Conservation (phyloP, 2,329 filamentous ascomycete genomes). For the Davidsoniella australis region DNA sequence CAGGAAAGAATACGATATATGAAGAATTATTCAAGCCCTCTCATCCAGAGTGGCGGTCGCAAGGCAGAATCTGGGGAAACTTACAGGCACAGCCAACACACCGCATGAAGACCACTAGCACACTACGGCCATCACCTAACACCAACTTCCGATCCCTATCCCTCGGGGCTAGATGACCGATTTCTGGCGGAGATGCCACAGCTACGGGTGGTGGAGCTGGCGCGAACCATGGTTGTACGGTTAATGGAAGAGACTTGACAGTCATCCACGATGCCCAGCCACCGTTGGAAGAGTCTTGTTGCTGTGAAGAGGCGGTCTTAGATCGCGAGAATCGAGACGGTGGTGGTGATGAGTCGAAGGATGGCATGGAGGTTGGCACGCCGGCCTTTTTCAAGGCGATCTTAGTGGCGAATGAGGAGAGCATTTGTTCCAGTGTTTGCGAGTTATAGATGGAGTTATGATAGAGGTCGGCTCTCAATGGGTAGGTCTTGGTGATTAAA, state of each 20-base stretch:
- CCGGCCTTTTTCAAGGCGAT: constrained; percentile 40
- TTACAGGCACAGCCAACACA: constrained; percentile 40
- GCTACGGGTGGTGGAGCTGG: constrained; percentile 33
- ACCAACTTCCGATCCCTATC: constrained; percentile 29
- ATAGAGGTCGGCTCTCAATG: no score
- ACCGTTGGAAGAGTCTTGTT: constrained; percentile 9
- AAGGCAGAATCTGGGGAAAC: constrained; percentile 15
- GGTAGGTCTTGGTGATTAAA: no score
- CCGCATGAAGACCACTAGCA: constrained; percentile 34
- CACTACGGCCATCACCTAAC: constrained; percentile 27
- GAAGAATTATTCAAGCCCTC: no score
- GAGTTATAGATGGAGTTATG: no score
- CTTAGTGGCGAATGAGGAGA: constrained; percentile 39
- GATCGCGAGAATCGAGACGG: constrained; percentile 12
- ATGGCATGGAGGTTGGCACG: constrained; percentile 32
- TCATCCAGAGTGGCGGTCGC: no score
- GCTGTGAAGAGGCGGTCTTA: constrained; percentile 15
- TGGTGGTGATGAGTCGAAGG: constrained; percentile 19
- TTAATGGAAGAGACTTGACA: constrained; percentile 31
- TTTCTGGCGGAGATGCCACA: constrained; percentile 26
- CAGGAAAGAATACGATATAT: no score
- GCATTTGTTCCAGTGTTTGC: constrained; percentile 24
- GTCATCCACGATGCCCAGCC: constrained; percentile 32
- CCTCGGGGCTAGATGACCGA: constrained; percentile 30
- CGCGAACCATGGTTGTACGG: constrained; percentile 35